Evolutionary conservation across 2,329 filamentous ascomycete species (phyloP), one percentile per base, ranked within the genome.

Genomic region (Bipolaris zeicola): DNA sequence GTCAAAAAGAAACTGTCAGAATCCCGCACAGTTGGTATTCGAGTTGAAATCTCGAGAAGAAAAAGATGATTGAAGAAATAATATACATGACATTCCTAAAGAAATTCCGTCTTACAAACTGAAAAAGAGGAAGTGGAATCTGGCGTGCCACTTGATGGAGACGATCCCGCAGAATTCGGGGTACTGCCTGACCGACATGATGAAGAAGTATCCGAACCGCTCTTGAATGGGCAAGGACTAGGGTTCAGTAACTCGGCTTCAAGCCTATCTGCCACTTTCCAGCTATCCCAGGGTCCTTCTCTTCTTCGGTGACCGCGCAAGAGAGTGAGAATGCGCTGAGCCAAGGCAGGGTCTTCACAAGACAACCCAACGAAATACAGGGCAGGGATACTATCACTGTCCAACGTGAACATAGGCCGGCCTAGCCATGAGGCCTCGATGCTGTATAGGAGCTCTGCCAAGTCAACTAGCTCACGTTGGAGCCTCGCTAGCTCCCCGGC

Each of bases 221-320:
- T n/a, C 22, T 26, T 42, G 4, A 24, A 42, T 16, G 39, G 39
- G 5, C 37, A 49, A 20, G 26, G 26, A 8, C 8, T 20, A 6
- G 28, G 42, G 16, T 45, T 45, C 10, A 6, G 8, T 6, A 45
- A 3, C 10, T 45, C 42, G 3, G 6, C 11, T 13, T 42, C 24
- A 41, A 50, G 36, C 47, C 18, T 50, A 8, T 50, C 38, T 20
- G 47, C 50, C 28, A 36, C 36, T 52, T 47, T 37, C 42, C 34
- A 46, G 34, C 50, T 47, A 16, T 52, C 50, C 50, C 50, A 52
- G 33, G 34, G 42, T 5, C 50, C 50, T 52, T 52, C 50, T 14
- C 50, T 43, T 14, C 50, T 43, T 18, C 42, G 42, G 20, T 42
- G 39, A n/a, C 16, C 14, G 16, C 50, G 50, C 14, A 52, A 31